Evolutionary conservation across 306 rosid species (phyloP), one percentile per base, ranked within the genome.

Genomic region (Acacia confusa): DNA sequence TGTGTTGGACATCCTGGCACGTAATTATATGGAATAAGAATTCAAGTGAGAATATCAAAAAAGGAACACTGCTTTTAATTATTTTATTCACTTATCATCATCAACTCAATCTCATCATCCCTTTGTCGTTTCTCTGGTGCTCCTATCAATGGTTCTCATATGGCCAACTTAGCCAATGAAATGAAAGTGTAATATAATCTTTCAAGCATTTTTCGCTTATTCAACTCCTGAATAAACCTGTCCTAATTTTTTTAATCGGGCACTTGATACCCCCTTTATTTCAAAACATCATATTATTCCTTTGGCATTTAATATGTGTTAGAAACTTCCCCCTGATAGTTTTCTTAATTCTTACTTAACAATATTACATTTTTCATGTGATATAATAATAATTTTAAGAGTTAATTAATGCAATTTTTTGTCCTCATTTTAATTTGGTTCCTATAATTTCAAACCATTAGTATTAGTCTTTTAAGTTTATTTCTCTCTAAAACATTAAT

Each of bases 1-100:
- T 81, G 82, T 41, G 86, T 86, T 81, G 81, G 84, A 85, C 89
- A 87, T 88, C 78, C 90, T 91, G 91, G 89, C 89, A 92, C 86
- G 88, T 83, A 86, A 85, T 86, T 85, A 79, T 85, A 79, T 80
- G 85, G 75, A 85, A 81, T 48, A 52, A 34, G 76, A 77, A 81
- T 76, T 79, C 27, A 64, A 81, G 57, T 32, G 13, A n/a, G 30
- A 69, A 3, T 43, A 41, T 41, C 4, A 40, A 69, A 22, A 67
- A 13, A 63, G 71, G 30, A 68, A 3, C 11, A 17, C 34, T 7
- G 30, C 34, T 70, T 77, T 80, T 61, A 9, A 50, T 17, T 74
- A 66, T 77, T 73, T 50, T 47, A 72, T 19, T 71, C 73, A 75
- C 84, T 61, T 64, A 84, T 60, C 38, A 73, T 77, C 83, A 63